Base-by-base conservation (phyloP, 257 asterid genomes). In the Petunia axillaris region DNA sequence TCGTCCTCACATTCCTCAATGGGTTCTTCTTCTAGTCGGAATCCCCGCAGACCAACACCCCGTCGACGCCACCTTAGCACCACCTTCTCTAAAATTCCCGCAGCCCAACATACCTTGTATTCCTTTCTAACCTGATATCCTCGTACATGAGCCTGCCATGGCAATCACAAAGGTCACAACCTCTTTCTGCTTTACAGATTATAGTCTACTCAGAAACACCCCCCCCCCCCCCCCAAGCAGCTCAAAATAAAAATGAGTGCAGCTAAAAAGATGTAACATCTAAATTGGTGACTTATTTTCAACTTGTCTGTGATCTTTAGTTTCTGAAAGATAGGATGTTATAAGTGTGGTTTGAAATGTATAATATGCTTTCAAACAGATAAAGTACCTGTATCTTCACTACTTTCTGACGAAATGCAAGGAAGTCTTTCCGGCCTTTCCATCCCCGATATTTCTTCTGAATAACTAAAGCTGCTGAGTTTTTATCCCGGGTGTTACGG, bases 371-470 rank as follows among this genome's bases (percentile, higher is more conserved):
- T 70, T 70, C 58, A 25, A 46, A 16, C 40, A 68, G 46, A 70
- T 25, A 44, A 41, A 46, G n/a, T 64, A 95, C 99, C 98, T 94
- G 99, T 88, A 96, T 94, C 90, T 89, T 96, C 75, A 94, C 98
- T 60, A 96, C 97, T 90, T 94, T 96, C 86, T 90, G 97, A 74
- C 98, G 95, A 78, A 92, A 76, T 40, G 97, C 54, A 58, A 96
- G 95, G 84, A 90, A 96, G 84, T 89, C 94, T 86, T 81, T 94
- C 82, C 98, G 88, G 44, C 99, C 93, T 87, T 92, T 96, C 92
- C 93, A 96, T 76, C 97, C 97, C 48, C 95, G 91, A 65, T 89
- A 96, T 79, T 92, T 96, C 93, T 91, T 96, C 83, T 96, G 99
- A 83, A 96, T 96, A 5, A 97, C 89, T 77, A 96, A 82, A 66